Base-by-base conservation (phyloP, 352 stramenopile genomes). In the Blastocystis sp. region DNA sequence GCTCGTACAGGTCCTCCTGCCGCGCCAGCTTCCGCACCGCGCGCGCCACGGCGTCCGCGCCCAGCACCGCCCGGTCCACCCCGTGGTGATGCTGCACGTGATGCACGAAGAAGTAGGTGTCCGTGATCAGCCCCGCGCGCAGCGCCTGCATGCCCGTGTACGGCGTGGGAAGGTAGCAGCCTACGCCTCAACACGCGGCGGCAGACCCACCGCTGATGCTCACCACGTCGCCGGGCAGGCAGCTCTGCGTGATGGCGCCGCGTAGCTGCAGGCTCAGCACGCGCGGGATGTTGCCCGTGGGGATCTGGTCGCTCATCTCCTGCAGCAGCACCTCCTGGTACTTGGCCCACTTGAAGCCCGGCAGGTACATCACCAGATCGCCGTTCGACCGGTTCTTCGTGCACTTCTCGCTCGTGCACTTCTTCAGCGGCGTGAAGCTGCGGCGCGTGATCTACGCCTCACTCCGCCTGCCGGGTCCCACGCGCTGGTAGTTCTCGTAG, bases 311-410 rank as follows among this genome's bases (percentile, higher is more conserved):
- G 0, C 96, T 95, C 11, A 95, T 98, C 90, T 99, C 97, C 89
- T 98, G 96, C 90, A 99, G 93, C 89, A 97, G 95, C 45, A 98
- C 92, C 90, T 98, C 92, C 91, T 99, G 96, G 90, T 99, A 99
- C 92, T 99, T 95, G 3, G 93, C 96, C 92, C 98, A 99, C 42
- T 95, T 90, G 89, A 95, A 98, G 11, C 95, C 94, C 90, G 99
- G 99, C 91, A 98, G 96, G 61, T 98, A 91, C 76, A 99, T 93
- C 89, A 96, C 92, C 93, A 98, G 98, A 65, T 94, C 95, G 91
- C 95, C 90, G 21, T 14, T 3, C n/a, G 93, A 93, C 52, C 94
- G 91, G 90, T 96, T 99, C 77, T 92, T 89, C 11, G 77, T 70
- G 89, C 95, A 98, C 48, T 89, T 82, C 1, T 91, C 93, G 19